Evolutionary conservation across 2,329 filamentous ascomycete species (phyloP), one percentile per base, ranked within the genome.

Genomic region (Teratosphaeria destructans): DNA sequence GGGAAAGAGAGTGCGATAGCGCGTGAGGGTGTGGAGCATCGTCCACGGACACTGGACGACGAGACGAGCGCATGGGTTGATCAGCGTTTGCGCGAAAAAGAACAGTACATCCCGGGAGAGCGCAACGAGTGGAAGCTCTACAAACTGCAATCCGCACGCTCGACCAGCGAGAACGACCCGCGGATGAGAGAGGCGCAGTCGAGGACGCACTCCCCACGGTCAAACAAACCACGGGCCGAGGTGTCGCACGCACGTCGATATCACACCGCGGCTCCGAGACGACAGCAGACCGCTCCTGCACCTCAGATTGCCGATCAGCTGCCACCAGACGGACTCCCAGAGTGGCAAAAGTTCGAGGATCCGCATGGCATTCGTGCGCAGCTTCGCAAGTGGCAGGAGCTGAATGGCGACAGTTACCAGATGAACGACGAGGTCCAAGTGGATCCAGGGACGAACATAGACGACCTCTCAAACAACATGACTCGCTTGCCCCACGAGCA

Each of bases 381-480:
- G 57, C 65, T 77, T 14, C 70, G 68, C 56, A 58, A 70, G 66
- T 81, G 79, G 79, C 75, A 82, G 63, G 62, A 71, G 27, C 66
- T 76, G 29, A 68, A 77, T 62, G 75, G 62, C 62, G 57, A 60
- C 60, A 64, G 62, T 35, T 58, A 60, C 7, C n/a, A 29, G 43
- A 34, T 55, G 23, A 37, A 47, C 23, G 35, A 54, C 14, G 53
- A 54, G 16, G 53, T 54, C 27, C 16, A 37, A 39, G 16, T 55
- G 23, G 29, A 34, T 32, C 27, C 8, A 11, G 10, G 14, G 53
- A 34, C 34, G 29, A 37, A 32, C 19, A 11, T 39, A 1, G 11
- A 47, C 37, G 26, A 55, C 6, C 47, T 60, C 11, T 58, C 61
- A 10, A 72, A 71, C 61, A 68, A 65, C 52, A 59, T 70, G 5